phyloP scores from a whole-genome alignment of 805 yeast species.

The Barnettozyma vustinii region DNA sequence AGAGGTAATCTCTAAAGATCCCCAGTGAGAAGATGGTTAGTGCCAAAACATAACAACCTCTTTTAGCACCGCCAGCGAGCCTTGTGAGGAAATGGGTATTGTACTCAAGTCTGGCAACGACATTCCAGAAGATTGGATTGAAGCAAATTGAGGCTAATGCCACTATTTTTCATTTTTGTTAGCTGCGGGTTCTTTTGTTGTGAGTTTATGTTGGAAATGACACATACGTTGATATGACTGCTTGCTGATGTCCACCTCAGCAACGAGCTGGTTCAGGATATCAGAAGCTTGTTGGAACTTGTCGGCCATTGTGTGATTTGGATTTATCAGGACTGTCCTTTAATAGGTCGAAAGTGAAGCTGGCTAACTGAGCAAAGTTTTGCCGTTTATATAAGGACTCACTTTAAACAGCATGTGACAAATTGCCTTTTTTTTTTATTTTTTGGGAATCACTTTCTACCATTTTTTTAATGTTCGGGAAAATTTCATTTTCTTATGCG shows the following conservation, averaged over 20 bases:
- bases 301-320: slow-evolving; percentile 11
- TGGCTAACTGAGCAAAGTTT: neutral
- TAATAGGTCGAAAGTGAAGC: neutral
- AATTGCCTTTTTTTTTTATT: too few relatives aligned
- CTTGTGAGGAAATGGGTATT: slow-evolving; percentile 72
- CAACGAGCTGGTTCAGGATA: slow-evolving; percentile 18
- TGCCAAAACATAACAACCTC: slow-evolving; percentile 86
- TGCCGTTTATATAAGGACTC: neutral
- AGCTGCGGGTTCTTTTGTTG: neutral
- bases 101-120: slow-evolving; percentile 82
- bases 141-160: slow-evolving; percentile 70
- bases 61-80: slow-evolving; percentile 56
- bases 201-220: neutral
- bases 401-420: slow-evolving; percentile 1
- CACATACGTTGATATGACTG: slow-evolving; percentile 20
- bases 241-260: slow-evolving; percentile 21
- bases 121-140: slow-evolving; percentile 95
- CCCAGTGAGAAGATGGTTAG: slow-evolving; percentile 81
- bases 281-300: slow-evolving; percentile 12
- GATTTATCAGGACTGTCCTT: neutral
- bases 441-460: neutral
- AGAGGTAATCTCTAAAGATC: slow-evolving; percentile 68
- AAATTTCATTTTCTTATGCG: neutral
- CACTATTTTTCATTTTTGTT: slow-evolving; percentile 18
- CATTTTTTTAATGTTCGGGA: neutral